Evolutionary conservation across 2,329 filamentous ascomycete species (phyloP), one percentile per base, ranked within the genome.

Genomic region (Lachnellula suecica): DNA sequence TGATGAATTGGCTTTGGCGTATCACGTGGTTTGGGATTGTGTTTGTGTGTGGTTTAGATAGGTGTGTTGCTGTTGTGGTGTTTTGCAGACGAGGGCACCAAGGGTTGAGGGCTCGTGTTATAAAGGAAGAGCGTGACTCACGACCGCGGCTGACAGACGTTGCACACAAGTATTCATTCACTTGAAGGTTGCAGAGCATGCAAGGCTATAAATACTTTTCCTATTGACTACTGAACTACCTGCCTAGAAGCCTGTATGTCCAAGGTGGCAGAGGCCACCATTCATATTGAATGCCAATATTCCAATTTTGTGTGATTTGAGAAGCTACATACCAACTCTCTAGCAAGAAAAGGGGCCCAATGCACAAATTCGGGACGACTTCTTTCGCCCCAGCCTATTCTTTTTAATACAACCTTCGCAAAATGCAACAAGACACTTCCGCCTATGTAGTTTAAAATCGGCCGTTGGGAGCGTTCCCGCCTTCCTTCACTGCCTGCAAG

Each of bases 401-500:
- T 22, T 52, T 57, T 50, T 54, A 44, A 54, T 57, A 57, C 51
- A 57, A 54, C 54, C 48, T 40, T 42, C 41, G 34, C 40, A 47
- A 52, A 56, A 51, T 53, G 54, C 47, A 31, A 46, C 50, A 41
- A 34, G 49, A 52, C 29, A 13, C n/a, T 15, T 22, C 17, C 34
- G 15, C 35, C 13, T 27, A 10, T 38, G 23, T n/a, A n/a, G n/a
- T n/a, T n/a, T 49, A 57, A 9, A 44, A 51, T 44, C 54, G 52
- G 17, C 49, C 49, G 35, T 57, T 61, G 13, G 50, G 27, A 27
- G 34, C 52, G 31, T 49, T 54, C 24, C 49, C 37, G n/a, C 83
- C 85, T 51, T 86, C 83, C 49, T 81, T 79, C 10, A 97, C 88
- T 58, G 91, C 89, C 54, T 90, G 85, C 56, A 99, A 74, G 56